Percentiles rank a stretch among this genome's conserved stretches.
Evolutionary conservation across 1,284 basidiomycete species (phyloP).

Genomic region (Trichosporon ovoides): DNA sequence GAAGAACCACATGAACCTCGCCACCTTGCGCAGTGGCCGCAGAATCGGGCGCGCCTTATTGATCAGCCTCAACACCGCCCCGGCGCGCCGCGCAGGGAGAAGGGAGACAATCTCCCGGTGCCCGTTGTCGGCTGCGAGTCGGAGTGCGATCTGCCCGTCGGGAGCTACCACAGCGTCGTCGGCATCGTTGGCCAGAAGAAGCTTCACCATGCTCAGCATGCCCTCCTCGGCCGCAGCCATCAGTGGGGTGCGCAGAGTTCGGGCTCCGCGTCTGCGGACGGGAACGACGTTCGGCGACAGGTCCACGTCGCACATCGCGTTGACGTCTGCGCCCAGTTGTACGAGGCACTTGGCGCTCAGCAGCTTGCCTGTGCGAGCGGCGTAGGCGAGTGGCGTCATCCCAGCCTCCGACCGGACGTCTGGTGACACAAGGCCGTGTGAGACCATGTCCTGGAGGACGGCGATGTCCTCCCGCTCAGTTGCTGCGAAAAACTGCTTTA

Average conservation of each 20-base stretch:
- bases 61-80: background rate
- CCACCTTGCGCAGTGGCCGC: no score
- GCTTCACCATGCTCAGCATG: conserved; percentile 55
- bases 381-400: conserved; percentile 5
- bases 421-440: conserved; percentile 9
- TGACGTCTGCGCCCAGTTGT: conserved; percentile 6
- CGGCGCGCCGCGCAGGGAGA: conserved; percentile 11
- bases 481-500: no score
- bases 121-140: conserved; percentile 5
- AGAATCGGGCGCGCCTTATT: no score
- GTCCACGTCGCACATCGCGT: background rate
- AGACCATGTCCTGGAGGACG: no score
- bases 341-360: conserved; percentile 6
- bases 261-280: background rate
- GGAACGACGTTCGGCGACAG: conserved; percentile 10
- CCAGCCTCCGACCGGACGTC: background rate
- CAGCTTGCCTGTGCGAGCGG: background rate
- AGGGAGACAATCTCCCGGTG: conserved; percentile 10
- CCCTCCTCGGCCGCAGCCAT: conserved; percentile 80
- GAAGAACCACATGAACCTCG: no score
- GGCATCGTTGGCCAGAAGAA: conserved; percentile 62
- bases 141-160: conserved; percentile 18
- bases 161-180: conserved; percentile 43
- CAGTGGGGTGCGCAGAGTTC: conserved; percentile 55
- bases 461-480: no score